phyloP scores from a whole-genome alignment of 306 rosid species.

The Geum urbanum region DNA sequence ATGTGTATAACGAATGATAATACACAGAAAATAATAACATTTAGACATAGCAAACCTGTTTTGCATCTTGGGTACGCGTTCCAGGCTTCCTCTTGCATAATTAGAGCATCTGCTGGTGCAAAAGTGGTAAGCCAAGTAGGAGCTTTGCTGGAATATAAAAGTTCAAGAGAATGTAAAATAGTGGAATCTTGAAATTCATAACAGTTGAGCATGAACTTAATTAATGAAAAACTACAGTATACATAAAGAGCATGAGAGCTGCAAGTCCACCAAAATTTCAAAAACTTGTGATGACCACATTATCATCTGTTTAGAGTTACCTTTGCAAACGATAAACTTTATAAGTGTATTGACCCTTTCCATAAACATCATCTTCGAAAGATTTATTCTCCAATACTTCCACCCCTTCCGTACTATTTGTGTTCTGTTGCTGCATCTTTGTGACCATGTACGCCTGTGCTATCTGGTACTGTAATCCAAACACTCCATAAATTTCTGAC shows the following conservation, averaged over 20 bases:
- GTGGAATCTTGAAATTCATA: neutral
- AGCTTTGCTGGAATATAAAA: slow-evolving; percentile 38
- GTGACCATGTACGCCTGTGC: slow-evolving; percentile 40
- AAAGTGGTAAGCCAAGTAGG: slow-evolving; percentile 43
- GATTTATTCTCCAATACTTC: slow-evolving; percentile 34
- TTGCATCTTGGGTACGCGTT: slow-evolving; percentile 50
- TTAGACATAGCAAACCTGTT: slow-evolving; percentile 33
- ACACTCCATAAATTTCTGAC: neutral
- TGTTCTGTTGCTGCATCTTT: slow-evolving; percentile 48
- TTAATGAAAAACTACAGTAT: neutral
- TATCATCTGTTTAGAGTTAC: slow-evolving; percentile 18
- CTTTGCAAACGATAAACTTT: slow-evolving; percentile 42
- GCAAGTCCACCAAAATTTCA: neutral
- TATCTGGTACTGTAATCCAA: slow-evolving; percentile 35
- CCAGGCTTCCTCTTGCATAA: slow-evolving; percentile 52
- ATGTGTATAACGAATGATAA: neutral
- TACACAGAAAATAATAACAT: neutral
- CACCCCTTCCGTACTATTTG: slow-evolving; percentile 39
- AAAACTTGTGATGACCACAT: neutral
- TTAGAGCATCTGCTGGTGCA: slow-evolving; percentile 45
- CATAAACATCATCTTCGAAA: slow-evolving; percentile 37
- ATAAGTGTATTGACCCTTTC: slow-evolving; percentile 43
- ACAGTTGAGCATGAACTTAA: neutral
- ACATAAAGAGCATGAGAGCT: neutral
- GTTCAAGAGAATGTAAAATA: slow-evolving; percentile 1